Percentiles rank a stretch among this genome's conserved stretches.
Conservation (phyloP, 2,329 filamentous ascomycete genomes). For the Seiridium cupressi region DNA sequence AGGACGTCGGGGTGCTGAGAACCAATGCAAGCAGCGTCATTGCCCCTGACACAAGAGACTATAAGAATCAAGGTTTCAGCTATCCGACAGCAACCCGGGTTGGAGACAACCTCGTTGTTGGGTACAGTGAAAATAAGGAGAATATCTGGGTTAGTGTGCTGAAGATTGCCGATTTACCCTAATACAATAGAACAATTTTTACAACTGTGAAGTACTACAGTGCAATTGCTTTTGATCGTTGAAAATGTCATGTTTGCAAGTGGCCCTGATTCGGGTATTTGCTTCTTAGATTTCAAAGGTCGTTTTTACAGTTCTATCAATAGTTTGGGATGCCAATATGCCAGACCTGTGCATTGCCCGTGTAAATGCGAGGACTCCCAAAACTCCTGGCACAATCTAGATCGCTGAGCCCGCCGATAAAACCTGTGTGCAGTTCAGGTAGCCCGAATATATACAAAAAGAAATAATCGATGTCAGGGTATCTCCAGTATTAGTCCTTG, state of each 20-base stretch:
- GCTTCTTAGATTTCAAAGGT: too few species aligned
- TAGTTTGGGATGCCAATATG: not conserved
- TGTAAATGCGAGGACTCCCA: not conserved
- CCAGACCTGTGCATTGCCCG: not conserved
- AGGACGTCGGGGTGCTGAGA: conserved; percentile 16
- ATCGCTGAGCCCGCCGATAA: not conserved
- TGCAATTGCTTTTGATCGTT: too few species aligned
- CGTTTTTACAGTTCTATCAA: too few species aligned
- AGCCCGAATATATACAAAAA: not conserved
- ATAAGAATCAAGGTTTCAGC: conserved; percentile 20
- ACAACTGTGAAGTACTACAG: too few species aligned
- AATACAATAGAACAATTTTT: not conserved
- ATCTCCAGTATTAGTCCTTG: not conserved
- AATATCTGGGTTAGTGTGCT: conserved; percentile 24
- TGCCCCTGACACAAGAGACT: conserved; percentile 20
- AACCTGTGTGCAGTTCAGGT: not conserved
- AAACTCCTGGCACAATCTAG: not conserved
- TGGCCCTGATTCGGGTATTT: not conserved
- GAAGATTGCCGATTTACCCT: conserved; percentile 13
- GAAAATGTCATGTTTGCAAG: not conserved
- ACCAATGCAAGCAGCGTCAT: conserved; percentile 18
- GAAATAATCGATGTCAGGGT: not conserved
- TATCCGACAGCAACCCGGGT: conserved; percentile 21
- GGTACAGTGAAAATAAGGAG: conserved; percentile 25
- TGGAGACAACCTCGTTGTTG: conserved; percentile 16